A percentile compares a stretch with the other conserved stretches of the same genome.
Conservation (phyloP, 305 asterid species). For the Fraxinus xanthoxyloides region DNA sequence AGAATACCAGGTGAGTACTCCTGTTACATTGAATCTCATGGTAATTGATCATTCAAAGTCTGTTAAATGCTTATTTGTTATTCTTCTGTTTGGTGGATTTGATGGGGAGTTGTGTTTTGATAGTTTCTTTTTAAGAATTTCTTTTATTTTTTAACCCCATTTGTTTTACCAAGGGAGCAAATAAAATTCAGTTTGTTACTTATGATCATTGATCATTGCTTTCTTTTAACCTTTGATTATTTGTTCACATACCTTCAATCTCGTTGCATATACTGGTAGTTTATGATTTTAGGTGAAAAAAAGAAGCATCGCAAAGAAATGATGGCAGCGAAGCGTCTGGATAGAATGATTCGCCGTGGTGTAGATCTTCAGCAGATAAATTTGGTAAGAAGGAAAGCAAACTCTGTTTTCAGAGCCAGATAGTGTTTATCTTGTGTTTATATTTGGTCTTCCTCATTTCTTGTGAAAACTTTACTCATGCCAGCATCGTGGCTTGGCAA, state of each 20-base stretch:
- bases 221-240: constrained; percentile 10
- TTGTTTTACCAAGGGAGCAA: neutral
- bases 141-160: neutral
- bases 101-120: neutral
- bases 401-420: constrained; percentile 8
- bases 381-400: constrained; percentile 41
- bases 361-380: constrained; percentile 87
- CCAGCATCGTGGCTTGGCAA: neutral
- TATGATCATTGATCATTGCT: neutral
- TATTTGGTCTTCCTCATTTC: neutral
- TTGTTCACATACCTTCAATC: constrained; percentile 25
- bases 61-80: constrained; percentile 1
- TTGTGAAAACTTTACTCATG: neutral
- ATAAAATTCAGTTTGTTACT: neutral
- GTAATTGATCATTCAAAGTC: neutral
- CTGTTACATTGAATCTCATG: neutral
- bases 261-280: constrained; percentile 15
- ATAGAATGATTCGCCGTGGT: constrained; percentile 77
- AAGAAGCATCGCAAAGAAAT: constrained; percentile 81
- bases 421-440: neutral
- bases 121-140: neutral
- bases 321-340: constrained; percentile 76
- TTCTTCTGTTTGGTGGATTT: neutral
- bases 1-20: constrained; percentile 59
- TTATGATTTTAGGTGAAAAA: constrained; percentile 63